Conservation (phyloP, 2,329 filamentous ascomycete species). For the Colletotrichum musae region DNA sequence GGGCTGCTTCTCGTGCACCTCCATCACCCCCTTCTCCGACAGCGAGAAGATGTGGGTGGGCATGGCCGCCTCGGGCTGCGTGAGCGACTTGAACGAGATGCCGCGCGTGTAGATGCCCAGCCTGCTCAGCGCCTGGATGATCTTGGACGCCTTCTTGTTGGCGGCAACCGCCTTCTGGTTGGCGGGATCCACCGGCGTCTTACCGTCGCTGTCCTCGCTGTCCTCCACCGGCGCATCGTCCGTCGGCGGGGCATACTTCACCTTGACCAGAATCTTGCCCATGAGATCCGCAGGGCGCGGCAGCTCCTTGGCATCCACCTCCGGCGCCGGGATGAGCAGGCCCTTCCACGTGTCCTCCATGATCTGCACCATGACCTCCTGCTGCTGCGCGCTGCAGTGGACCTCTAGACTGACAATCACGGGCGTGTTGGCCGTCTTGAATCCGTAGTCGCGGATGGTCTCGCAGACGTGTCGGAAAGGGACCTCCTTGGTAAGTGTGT, state of each 20-base stretch:
- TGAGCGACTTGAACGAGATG: constrained; percentile 84
- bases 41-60: constrained; percentile 79
- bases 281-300: constrained; percentile 79
- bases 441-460: constrained; percentile 84
- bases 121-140: constrained; percentile 80
- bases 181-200: constrained; percentile 56
- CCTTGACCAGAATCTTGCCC: constrained; percentile 87
- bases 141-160: constrained; percentile 67
- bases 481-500: constrained; percentile 91
- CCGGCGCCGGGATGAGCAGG: constrained; percentile 73
- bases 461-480: constrained; percentile 88
- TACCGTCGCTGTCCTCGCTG: constrained; percentile 52
- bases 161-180: constrained; percentile 44
- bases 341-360: constrained; percentile 89
- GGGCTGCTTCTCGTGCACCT: constrained; percentile 66
- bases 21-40: constrained; percentile 75
- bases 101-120: constrained; percentile 88
- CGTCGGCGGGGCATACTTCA: constrained; percentile 74
- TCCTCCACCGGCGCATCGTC: constrained; percentile 52
- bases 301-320: constrained; percentile 63
- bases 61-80: constrained; percentile 78
- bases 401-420: constrained; percentile 97
- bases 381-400: constrained; percentile 85
- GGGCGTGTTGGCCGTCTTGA: constrained; percentile 81
- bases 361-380: constrained; percentile 91